Evolutionary conservation across 345 rosid species (phyloP).

Genomic region (Eucalyptus pauciflora): DNA sequence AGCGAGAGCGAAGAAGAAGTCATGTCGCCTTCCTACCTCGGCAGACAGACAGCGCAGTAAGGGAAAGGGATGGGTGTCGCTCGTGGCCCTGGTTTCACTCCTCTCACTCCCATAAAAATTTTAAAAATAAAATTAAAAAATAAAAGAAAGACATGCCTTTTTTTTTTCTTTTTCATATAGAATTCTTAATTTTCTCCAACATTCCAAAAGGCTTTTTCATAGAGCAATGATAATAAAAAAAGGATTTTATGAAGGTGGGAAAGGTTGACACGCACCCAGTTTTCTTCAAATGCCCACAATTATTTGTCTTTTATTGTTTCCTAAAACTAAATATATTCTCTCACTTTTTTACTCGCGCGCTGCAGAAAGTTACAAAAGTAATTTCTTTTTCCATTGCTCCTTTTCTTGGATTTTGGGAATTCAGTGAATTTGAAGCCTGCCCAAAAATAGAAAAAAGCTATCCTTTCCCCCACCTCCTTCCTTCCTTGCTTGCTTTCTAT

Average conservation of each 20-base stretch:
- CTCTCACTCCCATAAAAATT: not conserved
- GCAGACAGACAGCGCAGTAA: too few relatives aligned
- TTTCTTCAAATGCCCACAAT: not conserved
- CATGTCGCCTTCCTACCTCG: too few relatives aligned
- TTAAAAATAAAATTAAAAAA: not conserved
- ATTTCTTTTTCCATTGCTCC: not conserved
- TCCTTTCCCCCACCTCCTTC: not conserved
- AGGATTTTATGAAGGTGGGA: not conserved
- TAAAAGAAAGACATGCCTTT: not conserved
- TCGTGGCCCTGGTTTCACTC: not conserved
- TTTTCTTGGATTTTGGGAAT: not conserved
- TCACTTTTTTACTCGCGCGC: not conserved
- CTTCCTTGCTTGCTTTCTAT: rapidly evolving
- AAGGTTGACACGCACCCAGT: not conserved
- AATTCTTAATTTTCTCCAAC: not conserved
- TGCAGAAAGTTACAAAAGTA: not conserved
- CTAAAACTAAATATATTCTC: not conserved
- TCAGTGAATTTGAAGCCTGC: not conserved
- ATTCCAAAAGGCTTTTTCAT: not conserved
- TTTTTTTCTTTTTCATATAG: not conserved
- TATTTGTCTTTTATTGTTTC: not conserved
- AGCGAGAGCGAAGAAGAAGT: too few relatives aligned
- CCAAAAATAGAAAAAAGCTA: not conserved
- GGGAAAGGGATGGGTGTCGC: not conserved
- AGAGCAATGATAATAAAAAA: not conserved